Percentiles rank a stretch among this genome's conserved stretches.
Conservation (phyloP, 176 grass and related monocot genomes). For the Cenchrus americanus region DNA sequence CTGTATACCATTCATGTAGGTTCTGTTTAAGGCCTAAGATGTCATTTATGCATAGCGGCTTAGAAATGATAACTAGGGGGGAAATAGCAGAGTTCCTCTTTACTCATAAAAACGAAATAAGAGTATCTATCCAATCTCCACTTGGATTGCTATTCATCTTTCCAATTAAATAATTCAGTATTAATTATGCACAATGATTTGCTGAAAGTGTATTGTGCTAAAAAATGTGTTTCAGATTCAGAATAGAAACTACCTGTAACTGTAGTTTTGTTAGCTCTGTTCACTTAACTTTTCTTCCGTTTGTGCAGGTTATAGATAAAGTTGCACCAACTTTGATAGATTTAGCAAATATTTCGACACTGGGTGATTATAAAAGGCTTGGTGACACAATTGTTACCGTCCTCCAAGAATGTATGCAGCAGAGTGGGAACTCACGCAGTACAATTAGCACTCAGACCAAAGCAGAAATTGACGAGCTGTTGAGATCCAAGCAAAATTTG, state of each 20-base stretch:
- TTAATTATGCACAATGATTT: slow-evolving; percentile 3
- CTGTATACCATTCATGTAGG: background rate
- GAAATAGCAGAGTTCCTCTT: background rate
- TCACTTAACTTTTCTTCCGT: background rate
- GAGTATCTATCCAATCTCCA: slow-evolving; percentile 2
- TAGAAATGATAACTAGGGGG: slow-evolving; percentile 12
- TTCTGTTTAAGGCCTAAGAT: slow-evolving; percentile 27
- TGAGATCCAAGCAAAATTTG: slow-evolving; percentile 78
- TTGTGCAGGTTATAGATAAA: slow-evolving; percentile 84
- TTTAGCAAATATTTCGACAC: slow-evolving; percentile 70
- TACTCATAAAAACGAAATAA: slow-evolving; percentile 6
- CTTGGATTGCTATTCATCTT: slow-evolving; percentile 15
- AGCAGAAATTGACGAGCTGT: slow-evolving; percentile 83
- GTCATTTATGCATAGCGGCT: slow-evolving; percentile 1
- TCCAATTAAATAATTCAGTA: background rate
- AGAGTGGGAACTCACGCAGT: slow-evolving; percentile 50
- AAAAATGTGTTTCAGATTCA: background rate
- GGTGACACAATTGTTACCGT: slow-evolving; percentile 76
- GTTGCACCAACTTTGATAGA: slow-evolving; percentile 78
- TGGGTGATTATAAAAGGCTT: slow-evolving; percentile 86
- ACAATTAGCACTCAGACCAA: slow-evolving; percentile 63
- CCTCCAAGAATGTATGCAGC: slow-evolving; percentile 75
- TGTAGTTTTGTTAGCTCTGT: slow-evolving; percentile 3
- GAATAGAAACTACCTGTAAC: background rate
- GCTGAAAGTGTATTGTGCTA: background rate